Percentiles rank a stretch among this genome's conserved stretches.
phyloP scores from a whole-genome alignment of 2,329 filamentous ascomycete species.

The Teratosphaeria pseudoeucalypti region DNA sequence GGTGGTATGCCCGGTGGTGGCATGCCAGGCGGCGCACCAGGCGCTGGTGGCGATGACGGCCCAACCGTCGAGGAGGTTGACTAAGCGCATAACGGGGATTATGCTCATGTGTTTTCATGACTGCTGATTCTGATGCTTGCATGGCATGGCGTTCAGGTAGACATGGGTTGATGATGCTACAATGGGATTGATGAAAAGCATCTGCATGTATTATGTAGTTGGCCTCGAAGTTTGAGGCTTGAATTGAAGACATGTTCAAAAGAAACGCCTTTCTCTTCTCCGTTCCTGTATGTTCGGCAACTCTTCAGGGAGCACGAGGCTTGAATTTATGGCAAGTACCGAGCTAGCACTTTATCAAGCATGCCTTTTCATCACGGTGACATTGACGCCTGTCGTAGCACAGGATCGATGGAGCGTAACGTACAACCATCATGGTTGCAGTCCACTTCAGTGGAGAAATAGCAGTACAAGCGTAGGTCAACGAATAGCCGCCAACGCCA shows the following conservation, averaged over 20 bases:
- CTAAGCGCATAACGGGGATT: conserved; percentile 31
- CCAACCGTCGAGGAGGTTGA: conserved; percentile 56
- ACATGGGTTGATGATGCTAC: conserved; percentile 2
- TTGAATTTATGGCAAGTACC: no score
- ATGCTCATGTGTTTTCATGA: neutral
- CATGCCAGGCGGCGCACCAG: conserved; percentile 30
- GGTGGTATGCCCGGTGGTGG: conserved; percentile 13
- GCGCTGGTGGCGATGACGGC: conserved; percentile 44
- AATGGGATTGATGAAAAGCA: conserved; percentile 4
- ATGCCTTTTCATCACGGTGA: no score
- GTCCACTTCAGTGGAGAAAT: no score
- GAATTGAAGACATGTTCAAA: neutral
- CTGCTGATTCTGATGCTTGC: conserved; percentile 1
- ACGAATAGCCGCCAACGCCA: no score
- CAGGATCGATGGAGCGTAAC: no score
- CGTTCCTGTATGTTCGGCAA: neutral
- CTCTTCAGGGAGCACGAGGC: neutral
- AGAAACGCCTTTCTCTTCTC: neutral
- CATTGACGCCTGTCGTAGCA: no score
- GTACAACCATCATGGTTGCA: no score
- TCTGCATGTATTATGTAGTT: conserved; percentile 2
- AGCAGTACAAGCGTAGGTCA: no score
- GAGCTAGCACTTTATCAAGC: no score
- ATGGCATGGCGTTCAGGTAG: conserved; percentile 7
- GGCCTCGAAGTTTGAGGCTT: neutral